phyloP scores from a whole-genome alignment of 2,329 filamentous ascomycete genomes.

The Pseudopithomyces maydicus region DNA sequence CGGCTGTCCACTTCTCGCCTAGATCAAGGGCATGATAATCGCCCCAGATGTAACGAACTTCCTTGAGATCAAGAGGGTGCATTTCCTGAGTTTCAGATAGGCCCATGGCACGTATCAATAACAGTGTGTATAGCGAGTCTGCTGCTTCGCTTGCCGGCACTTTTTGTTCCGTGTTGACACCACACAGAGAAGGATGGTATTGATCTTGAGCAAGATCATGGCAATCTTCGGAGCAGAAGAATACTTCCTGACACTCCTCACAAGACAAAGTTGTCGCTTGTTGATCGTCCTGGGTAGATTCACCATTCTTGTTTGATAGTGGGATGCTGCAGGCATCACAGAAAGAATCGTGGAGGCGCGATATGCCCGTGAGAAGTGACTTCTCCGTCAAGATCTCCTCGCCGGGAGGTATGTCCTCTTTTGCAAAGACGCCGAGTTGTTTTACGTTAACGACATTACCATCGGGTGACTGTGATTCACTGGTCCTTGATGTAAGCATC shows the following conservation, averaged over 20 bases:
- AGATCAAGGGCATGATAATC: slow-evolving; percentile 55
- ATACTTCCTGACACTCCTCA: slow-evolving; percentile 60
- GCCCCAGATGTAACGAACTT: slow-evolving; percentile 69
- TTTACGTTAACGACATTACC: slow-evolving; percentile 63
- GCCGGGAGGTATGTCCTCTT: slow-evolving; percentile 75
- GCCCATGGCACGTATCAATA: slow-evolving; percentile 63
- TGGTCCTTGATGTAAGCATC: neutral
- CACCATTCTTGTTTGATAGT: slow-evolving; percentile 56
- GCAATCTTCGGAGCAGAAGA: slow-evolving; percentile 65
- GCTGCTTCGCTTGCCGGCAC: slow-evolving; percentile 62
- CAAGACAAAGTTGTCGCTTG: slow-evolving; percentile 50
- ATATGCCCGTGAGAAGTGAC: slow-evolving; percentile 86
- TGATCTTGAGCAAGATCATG: slow-evolving; percentile 58
- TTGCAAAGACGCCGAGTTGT: slow-evolving; percentile 91
- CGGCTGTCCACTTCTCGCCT: slow-evolving; percentile 22
- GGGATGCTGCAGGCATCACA: slow-evolving; percentile 87
- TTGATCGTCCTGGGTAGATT: slow-evolving; percentile 7
- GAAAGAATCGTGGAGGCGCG: slow-evolving; percentile 80
- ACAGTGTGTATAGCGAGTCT: slow-evolving; percentile 64
- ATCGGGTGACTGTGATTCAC: slow-evolving; percentile 49
- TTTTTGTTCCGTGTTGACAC: slow-evolving; percentile 61
- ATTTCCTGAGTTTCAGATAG: slow-evolving; percentile 64
- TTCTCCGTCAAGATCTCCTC: slow-evolving; percentile 81
- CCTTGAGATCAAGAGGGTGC: slow-evolving; percentile 64
- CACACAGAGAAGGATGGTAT: slow-evolving; percentile 66